phyloP scores from a whole-genome alignment of 1,284 basidiomycete genomes.

The Cryptococcus amylolentus region DNA sequence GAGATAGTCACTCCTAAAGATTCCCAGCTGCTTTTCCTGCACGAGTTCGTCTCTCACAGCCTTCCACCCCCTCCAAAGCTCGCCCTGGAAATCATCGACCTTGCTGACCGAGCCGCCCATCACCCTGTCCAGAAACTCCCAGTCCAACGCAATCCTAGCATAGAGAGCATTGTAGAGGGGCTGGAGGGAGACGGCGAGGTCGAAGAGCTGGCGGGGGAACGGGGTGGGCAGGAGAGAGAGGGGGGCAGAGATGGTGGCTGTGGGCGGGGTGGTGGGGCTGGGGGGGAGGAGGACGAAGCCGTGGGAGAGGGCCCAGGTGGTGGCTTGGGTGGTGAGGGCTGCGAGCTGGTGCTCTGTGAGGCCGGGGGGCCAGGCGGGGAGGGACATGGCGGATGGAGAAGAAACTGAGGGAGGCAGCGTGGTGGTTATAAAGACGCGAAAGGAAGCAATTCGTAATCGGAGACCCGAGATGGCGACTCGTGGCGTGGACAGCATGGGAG shows the following conservation, averaged over 20 bases:
- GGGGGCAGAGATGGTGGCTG: constrained; percentile 80
- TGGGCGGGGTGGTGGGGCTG: constrained; percentile 62
- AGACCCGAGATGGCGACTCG: too few relatives aligned
- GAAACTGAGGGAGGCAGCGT: background rate
- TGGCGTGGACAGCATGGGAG: too few relatives aligned
- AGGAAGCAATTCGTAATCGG: too few relatives aligned
- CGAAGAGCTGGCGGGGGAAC: constrained; percentile 71
- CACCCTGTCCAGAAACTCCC: constrained; percentile 71
- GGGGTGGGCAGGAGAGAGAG: constrained; percentile 83
- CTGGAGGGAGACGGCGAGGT: constrained; percentile 66
- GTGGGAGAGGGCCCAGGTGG: constrained; percentile 79
- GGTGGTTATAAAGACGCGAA: background rate
- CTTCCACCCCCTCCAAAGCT: constrained; percentile 84
- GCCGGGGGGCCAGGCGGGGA: constrained; percentile 66
- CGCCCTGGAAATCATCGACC: constrained; percentile 82
- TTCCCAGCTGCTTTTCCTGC: constrained; percentile 77
- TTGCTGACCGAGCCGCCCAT: constrained; percentile 78
- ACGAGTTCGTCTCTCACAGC: constrained; percentile 60
- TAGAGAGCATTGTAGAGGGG: constrained; percentile 80
- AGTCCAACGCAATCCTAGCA: constrained; percentile 74
- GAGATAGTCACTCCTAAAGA: constrained; percentile 96
- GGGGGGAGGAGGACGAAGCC: constrained; percentile 77
- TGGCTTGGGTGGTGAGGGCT: constrained; percentile 63
- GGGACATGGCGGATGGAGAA: constrained; percentile 14
- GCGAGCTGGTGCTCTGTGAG: constrained; percentile 60